Evolutionary conservation across 306 rosid genomes (phyloP), one percentile per base, ranked within the genome.

Genomic region (Sechiopsis laciniata): DNA sequence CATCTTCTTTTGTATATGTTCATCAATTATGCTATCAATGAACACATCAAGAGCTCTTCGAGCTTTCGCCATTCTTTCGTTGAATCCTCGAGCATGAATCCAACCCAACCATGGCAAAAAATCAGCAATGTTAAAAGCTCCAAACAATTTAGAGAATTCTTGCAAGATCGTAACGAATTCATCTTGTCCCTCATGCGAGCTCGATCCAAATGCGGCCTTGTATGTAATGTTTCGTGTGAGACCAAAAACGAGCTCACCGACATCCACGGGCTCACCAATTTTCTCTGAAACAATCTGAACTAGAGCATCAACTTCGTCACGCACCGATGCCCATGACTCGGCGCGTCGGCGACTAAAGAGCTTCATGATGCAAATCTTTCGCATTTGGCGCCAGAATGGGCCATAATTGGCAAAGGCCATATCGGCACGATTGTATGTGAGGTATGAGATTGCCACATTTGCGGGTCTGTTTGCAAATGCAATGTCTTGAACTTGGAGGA

Each of bases 391-490:
- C 83, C 83, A 80, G 22, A 80, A 80, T 2, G 80, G 77, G 6
- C 83, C 83, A 2, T 80, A 80, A 7, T 80, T 76, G 35, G 83
- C 83, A 10, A 80, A 80, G 16, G 83, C 83, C 83, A 80, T 76
- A 19, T 80, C 83, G 0, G 83, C 80, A 0, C 80, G 74, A 5
- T 76, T 55, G 3, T 80, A 80, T 0, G 83, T 80, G 51, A 80
- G 57, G 56, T 71, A 80, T 0, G 80, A 24, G 19, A 80, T 76
- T 0, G 83, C 74, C 0, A 65, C 57, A 8, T 76, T 80, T 1
- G 83, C 83, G 0, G 82, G 80, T 10, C 83, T 77, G 21, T 75
- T 73, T 1, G 83, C 74, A 3, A 82, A 75, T 7, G 40, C 40
- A 6, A 22, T n/a, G 67, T 82, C 85, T 40, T 78, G 75, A 50